Evolutionary conservation across 2,329 filamentous ascomycete species (phyloP), one percentile per base, ranked within the genome.

Genomic region (Monosporascus sp.): DNA sequence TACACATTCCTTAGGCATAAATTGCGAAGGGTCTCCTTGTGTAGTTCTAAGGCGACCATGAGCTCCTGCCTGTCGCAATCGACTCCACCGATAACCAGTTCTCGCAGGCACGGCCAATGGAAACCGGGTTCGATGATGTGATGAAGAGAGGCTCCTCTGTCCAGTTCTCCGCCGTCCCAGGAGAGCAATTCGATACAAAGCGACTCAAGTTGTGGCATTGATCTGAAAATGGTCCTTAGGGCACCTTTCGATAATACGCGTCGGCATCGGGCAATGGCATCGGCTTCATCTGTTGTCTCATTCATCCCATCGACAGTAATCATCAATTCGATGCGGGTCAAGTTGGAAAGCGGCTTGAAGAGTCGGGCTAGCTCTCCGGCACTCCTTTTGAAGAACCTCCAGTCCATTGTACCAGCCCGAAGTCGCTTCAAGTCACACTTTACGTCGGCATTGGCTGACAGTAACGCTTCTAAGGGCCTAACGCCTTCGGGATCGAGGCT

Each of bases 41-140:
- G 65, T 39, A 52, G 56, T 43, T 54, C 49, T 8, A 66, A 48
- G 25, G 61, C 48, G 11, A 50, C 48, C 58, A 62, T 56, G 11
- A 67, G 54, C n/a, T 63, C 60, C 14, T 55, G 52, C 37, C 62
- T 56, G 31, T 64, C 60, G 27, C 58, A 58, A 5, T 46, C 50
- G 17, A 67, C 49, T 18, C 58, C 59, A 7, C 61, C 58, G 17
- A 67, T 51, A 18, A 54, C 51, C 15, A 67, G 45, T 18, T 55
- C 55, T 5, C 52, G 49, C 5, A 67, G 62, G 41, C 62, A 43
- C 2, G 54, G 49, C 64, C 64, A 67, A 46, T 27, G 55, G 49
- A 63, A 61, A 20, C 57, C 53, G 18, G 58, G 60, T 18, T 60
- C 55, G 31, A 67, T 58, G 20, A 66, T 48, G 44, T 65, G 51